Evolutionary conservation across 208 protist genomes (phyloP).

Genomic region (Plasmodiophora brassicae): DNA sequence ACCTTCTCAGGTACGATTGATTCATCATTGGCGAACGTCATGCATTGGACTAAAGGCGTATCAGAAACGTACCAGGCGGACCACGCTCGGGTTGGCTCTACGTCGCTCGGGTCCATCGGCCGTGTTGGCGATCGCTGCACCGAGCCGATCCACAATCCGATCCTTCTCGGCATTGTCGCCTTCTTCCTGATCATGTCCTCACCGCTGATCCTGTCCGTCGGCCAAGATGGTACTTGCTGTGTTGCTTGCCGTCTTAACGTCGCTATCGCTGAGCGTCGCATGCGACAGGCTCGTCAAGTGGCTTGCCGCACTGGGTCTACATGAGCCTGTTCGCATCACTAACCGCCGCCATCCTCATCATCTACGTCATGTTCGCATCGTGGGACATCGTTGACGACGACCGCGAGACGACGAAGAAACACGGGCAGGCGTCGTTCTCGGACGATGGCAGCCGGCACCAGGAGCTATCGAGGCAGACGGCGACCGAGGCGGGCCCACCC

Average conservation of each 20-base stretch:
- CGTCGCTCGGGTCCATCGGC: neutral
- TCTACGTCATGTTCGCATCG: slow-evolving; percentile 10
- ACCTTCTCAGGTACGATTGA: neutral
- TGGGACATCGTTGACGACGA: no score
- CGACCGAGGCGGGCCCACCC: no score
- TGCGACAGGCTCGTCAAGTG: no score
- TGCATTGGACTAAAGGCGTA: neutral
- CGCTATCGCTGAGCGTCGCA: no score
- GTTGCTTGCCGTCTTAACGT: no score
- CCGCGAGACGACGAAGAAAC: no score
- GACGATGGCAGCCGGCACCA: no score
- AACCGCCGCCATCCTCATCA: neutral
- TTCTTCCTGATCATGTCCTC: neutral
- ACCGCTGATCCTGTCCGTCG: no score
- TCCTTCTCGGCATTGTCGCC: neutral
- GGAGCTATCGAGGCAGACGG: no score
- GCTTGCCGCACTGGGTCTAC: neutral
- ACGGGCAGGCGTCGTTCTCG: no score
- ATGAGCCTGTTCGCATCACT: neutral
- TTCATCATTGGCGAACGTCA: neutral
- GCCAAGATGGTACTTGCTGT: no score
- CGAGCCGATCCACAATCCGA: slow-evolving; percentile 4
- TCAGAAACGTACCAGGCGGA: neutral
- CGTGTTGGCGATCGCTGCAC: neutral
- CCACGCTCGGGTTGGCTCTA: neutral